Evolutionary conservation across 1,139 yeast genomes (phyloP).

Genomic region (Pneumocystis oryctolagi): DNA sequence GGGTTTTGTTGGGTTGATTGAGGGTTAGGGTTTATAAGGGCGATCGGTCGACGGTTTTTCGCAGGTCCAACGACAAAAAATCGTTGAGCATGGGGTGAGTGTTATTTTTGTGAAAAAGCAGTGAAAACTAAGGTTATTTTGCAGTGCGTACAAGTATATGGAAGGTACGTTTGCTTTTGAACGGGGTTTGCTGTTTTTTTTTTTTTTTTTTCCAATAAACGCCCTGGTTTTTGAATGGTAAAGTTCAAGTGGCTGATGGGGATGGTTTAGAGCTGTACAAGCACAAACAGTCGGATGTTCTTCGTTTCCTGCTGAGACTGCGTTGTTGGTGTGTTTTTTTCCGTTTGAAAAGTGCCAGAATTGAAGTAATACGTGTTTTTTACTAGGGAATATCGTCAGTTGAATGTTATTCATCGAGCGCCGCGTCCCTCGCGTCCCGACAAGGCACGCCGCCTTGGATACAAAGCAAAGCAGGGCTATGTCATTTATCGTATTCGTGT

Average conservation of each 20-base stretch:
- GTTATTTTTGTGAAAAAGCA: background rate
- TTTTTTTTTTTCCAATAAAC: too few relatives aligned
- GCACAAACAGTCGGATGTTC: slow-evolving; percentile 99
- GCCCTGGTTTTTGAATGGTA: background rate
- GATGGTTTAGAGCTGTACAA: slow-evolving; percentile 51
- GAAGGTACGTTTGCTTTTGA: slow-evolving; percentile 39
- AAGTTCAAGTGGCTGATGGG: background rate
- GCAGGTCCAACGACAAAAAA: background rate
- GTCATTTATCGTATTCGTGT: slow-evolving; percentile 97
- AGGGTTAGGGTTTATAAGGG: too few relatives aligned
- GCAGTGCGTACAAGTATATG: slow-evolving; percentile 94
- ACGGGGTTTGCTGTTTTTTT: background rate
- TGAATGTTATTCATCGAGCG: slow-evolving; percentile 97
- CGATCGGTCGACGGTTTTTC: background rate
- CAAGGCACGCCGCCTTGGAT: slow-evolving; percentile 99
- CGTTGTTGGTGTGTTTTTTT: background rate
- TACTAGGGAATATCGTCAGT: slow-evolving; percentile 99
- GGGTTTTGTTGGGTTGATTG: too few relatives aligned
- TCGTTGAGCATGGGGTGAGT: background rate
- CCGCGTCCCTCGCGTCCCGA: slow-evolving; percentile 98
- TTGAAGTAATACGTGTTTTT: slow-evolving; percentile 62
- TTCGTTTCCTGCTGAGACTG: slow-evolving; percentile 70
- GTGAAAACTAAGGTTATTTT: background rate
- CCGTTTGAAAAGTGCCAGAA: background rate
- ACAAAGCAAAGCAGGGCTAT: slow-evolving; percentile 99